Conservation (phyloP, 495 filamentous ascomycete species). For the Penicillium bialowiezense region DNA sequence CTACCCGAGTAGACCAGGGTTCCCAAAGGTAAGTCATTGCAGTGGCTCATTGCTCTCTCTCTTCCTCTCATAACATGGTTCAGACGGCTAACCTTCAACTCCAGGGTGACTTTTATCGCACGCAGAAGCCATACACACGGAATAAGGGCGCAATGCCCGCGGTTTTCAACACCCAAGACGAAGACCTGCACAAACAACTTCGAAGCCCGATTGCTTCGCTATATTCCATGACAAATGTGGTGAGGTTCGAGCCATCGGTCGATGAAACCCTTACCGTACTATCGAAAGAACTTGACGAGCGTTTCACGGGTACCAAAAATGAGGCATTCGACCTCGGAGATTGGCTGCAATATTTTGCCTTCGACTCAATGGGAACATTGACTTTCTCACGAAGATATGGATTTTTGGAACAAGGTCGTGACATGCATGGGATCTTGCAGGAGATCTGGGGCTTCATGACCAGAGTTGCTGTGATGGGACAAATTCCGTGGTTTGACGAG, state of each 20-base stretch:
- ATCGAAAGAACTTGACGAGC: slow-evolving; percentile 30
- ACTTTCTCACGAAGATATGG: not conserved
- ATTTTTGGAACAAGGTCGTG: not conserved
- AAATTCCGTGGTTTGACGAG: slow-evolving; percentile 21
- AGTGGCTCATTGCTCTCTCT: not conserved
- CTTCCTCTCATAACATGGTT: not conserved
- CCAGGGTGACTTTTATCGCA: slow-evolving; percentile 5
- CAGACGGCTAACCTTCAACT: slow-evolving; percentile 19
- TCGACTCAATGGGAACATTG: not conserved
- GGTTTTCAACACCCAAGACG: too few relatives aligned
- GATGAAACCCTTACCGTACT: slow-evolving; percentile 30
- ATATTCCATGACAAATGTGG: too few relatives aligned
- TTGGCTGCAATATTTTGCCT: not conserved
- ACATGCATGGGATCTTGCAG: not conserved
- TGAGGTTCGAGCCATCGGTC: slow-evolving; percentile 53
- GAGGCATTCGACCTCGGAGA: not conserved
- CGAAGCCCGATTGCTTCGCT: too few relatives aligned
- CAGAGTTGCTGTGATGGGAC: slow-evolving; percentile 5
- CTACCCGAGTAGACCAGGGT: not conserved
- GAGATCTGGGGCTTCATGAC: not conserved
- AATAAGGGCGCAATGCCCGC: too few relatives aligned
- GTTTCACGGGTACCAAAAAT: not conserved
- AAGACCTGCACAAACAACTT: too few relatives aligned
- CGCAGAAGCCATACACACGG: too few relatives aligned
- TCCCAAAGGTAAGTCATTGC: not conserved